Base-by-base conservation (phyloP, 2,329 filamentous ascomycete species). In the Cordyceps farinosa region DNA sequence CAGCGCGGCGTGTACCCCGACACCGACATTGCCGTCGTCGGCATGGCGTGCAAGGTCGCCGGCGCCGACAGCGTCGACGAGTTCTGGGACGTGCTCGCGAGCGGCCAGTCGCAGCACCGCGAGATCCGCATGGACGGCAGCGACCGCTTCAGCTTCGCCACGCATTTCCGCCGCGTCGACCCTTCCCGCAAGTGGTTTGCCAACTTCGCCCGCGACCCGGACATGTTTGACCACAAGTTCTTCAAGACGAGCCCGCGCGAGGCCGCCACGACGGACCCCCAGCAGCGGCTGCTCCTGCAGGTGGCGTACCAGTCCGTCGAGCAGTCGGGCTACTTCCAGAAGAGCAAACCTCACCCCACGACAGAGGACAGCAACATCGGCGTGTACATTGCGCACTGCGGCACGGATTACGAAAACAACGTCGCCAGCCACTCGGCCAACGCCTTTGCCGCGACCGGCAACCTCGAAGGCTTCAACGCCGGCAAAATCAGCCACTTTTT, bases 361-460 rank as follows among this genome's bases (percentile, higher is more conserved):
- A 10, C 38, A 47, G 3, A 8, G 22, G 34, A 38, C 34, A 40
- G 45, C 60, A 69, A 67, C 52, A 65, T 81, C 1, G 78, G 78
- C 7, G 10, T 34, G 4, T 22, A 29, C 17, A 48, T 42, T 15
- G 40, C 7, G 11, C 60, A 69, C 5, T 70, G 71, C 34, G 66
- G 64, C 0, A 67, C 64, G 1, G 78, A 82, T 56, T 81, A 82
- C 64, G 74, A 80, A 22, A 53, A 74, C 42, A 80, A 81, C 56
- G 65, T 78, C 1, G 71, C 71, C 1, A 74, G 72, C 36, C 69
- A 80, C 42, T 50, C 70, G 0, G 50, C 76, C 1, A 76, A 67
- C 22, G 75, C 77, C 0, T 82, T 73, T 56, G 68, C 75, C 0
- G 73, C 73, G 1, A 77, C 73, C 0, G 79, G 79, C 2, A 73